Base-by-base conservation (phyloP, 2,329 filamentous ascomycete genomes). In the Seiridium cupressi region DNA sequence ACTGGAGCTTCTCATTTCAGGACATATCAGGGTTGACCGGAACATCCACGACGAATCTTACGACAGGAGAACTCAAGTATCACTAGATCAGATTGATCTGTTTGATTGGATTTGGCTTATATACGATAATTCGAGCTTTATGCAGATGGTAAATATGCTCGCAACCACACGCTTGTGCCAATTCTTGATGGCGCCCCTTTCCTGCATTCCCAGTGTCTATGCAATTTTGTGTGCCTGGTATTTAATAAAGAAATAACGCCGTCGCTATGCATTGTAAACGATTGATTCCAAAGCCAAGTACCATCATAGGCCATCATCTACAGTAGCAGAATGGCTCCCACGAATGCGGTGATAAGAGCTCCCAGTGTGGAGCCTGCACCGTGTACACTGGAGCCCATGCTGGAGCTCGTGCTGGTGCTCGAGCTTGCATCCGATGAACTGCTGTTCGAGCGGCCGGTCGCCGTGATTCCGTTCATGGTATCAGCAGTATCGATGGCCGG, bases 401-500 rank as follows among this genome's bases (percentile, higher is more conserved):
- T 61, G 36, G 57, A 51, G 58, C 59, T 64, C 10, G 62, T 62
- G 60, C 55, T 64, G 10, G 60, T 57, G 8, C 57, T 64, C 49
- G 63, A 57, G 57, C 59, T 65, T 38, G 68, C 66, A 47, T 32
- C 44, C n/a, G 55, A 18, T 5, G 55, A 53, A 62, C 62, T 13
- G 60, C 55, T 48, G 51, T 47, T 48, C 35, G 66, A 40, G 65
- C 66, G 36, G 11, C 79, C 70, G 10, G 75, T 66, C 44, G 72
- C 68, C 5, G 69, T 75, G 59, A 87, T 74, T 7, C 76, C 78
- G 72, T 94, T 94, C 68, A 92, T 73, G 51, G 68, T 74, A 74
- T 95, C 91, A 2, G 90, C 88, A 0, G 88, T 87, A 5, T 81
- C 78, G 58, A 95, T 85, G 38, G 89, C 84, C 0, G 89, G 86